These are phyloP conservation scores for Colletotrichum tamarilloi DNA, from an alignment of 2,329 filamentous ascomycete species.

Conservation along the genomic window DNA sequence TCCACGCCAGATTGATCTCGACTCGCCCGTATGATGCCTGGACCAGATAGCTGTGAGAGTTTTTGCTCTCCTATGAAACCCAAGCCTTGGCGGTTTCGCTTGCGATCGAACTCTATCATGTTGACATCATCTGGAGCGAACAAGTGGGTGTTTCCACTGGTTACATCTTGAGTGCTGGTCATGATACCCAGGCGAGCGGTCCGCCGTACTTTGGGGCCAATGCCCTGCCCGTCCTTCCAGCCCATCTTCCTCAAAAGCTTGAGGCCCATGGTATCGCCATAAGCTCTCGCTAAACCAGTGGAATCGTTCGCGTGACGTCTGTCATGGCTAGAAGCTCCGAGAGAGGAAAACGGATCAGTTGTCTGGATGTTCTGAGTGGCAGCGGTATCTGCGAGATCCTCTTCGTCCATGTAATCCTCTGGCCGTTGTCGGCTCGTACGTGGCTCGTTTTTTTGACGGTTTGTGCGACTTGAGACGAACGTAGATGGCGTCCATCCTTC, in stretches of 20 bases:
- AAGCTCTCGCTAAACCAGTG: constrained; percentile 76
- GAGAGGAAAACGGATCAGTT: constrained; percentile 76
- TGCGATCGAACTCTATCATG: constrained; percentile 74
- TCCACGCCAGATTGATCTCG: constrained; percentile 32
- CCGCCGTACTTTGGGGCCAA: constrained; percentile 86
- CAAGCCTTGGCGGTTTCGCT: constrained; percentile 77
- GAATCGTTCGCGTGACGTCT: constrained; percentile 50
- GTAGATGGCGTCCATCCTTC: constrained; percentile 96
- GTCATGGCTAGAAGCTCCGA: constrained; percentile 72
- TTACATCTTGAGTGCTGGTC: constrained; percentile 46
- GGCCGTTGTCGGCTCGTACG: constrained; percentile 68
- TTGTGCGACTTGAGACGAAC: constrained; percentile 89
- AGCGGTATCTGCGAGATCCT: constrained; percentile 88
- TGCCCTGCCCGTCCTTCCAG: constrained; percentile 93
- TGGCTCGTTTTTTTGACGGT: constrained; percentile 75
- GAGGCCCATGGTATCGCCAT: constrained; percentile 87
- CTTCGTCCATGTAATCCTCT: constrained; percentile 98
- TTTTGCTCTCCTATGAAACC: constrained; percentile 72
- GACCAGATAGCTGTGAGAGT: constrained; percentile 44
- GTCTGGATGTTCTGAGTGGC: constrained; percentile 82
- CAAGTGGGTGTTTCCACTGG: constrained; percentile 67
- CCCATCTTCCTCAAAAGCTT: constrained; percentile 92
- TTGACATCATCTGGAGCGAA: constrained; percentile 87
- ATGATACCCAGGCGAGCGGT: constrained; percentile 72
- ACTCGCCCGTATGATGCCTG: not conserved